Conservation (phyloP, 2,329 filamentous ascomycete genomes). For the Fusarium keratoplasticum region DNA sequence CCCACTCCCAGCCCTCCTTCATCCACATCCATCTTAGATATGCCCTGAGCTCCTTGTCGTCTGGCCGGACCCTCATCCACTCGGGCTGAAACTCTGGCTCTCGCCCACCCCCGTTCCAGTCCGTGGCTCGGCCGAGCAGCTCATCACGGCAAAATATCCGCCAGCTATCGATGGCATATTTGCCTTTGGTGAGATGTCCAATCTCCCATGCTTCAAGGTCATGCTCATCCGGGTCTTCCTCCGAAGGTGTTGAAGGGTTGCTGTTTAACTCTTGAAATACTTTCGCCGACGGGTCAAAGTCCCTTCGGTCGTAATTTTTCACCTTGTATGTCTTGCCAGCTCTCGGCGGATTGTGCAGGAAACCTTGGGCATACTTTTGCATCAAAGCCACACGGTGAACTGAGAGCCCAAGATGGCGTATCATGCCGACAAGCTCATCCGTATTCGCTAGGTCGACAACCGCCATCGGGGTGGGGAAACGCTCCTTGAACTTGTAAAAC, state of each 20-base stretch:
- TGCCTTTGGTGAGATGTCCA: constrained; percentile 83
- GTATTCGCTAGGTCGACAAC: constrained; percentile 66
- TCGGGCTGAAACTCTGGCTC: constrained; percentile 77
- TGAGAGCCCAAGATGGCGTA: constrained; percentile 78
- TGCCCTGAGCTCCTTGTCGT: constrained; percentile 89
- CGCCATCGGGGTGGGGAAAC: constrained; percentile 73
- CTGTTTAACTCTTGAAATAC: background rate
- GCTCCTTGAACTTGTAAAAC: constrained; percentile 74
- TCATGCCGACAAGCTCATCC: constrained; percentile 68
- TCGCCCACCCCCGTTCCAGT: constrained; percentile 72
- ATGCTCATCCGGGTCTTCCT: constrained; percentile 6
- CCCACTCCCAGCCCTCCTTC: constrained; percentile 85
- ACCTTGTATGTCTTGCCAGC: constrained; percentile 67
- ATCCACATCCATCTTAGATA: constrained; percentile 94
- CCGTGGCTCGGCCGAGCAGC: constrained; percentile 72
- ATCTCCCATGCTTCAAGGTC: constrained; percentile 78
- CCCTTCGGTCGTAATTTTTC: constrained; percentile 58
- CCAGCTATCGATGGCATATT: constrained; percentile 90
- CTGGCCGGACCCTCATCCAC: constrained; percentile 87
- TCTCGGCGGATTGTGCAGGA: constrained; percentile 72
- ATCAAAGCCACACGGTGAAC: constrained; percentile 75
- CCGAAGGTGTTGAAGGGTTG: background rate
- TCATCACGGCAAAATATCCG: constrained; percentile 91
- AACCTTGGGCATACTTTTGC: constrained; percentile 76
- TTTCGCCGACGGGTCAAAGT: constrained; percentile 39